Base-by-base conservation (phyloP, 2,329 filamentous ascomycete genomes). In the Aspergillus hortae region DNA sequence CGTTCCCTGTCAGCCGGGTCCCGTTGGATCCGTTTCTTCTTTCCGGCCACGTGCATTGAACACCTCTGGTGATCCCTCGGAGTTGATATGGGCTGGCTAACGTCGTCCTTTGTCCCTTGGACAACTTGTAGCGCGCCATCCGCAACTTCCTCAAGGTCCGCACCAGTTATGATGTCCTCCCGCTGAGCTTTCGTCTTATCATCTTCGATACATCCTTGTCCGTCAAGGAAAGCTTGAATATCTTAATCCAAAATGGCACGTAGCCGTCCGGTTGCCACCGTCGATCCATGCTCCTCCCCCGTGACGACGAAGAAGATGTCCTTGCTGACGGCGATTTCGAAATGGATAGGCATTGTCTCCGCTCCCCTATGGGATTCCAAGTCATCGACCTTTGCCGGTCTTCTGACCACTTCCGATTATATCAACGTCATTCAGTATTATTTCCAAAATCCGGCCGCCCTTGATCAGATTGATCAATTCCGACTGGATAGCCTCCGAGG, bases 391-490 rank as follows among this genome's bases (percentile, higher is more conserved):
- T 99, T 97, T 72, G 94, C 92, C 38, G 94, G 94, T 36, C 83
- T 99, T 45, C 80, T 99, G 59, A 99, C 94, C 25, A 94, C 91
- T 57, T 95, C 91, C 55, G 94, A 99, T 74, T 99, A 94, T 71
- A 95, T 99, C 75, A 99, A 99, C 67, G 88, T 99, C 52, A 95
- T 99, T 38, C 92, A 97, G 71, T 99, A 99, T 74, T 97, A 99
- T 78, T 96, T 91, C 80, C 92, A 97, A 73, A 95, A 94, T 63
- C 94, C 92, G 2, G 90, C 95, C 60, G 88, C 92, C 53, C 82
- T 97, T 55, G 85, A 86, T 59, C 86, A 92, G 67, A 89, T 99
- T 63, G 94, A 97, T 61, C 89, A 96, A 71, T 96, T 99, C 70
- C 87, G 90, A 44, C 77, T 99, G 56, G 92, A 89, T 74, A 96